A percentile compares a stretch with the other conserved stretches of the same genome.
Conservation (phyloP, 176 grass and related monocot species). For the Carex kokanica region DNA sequence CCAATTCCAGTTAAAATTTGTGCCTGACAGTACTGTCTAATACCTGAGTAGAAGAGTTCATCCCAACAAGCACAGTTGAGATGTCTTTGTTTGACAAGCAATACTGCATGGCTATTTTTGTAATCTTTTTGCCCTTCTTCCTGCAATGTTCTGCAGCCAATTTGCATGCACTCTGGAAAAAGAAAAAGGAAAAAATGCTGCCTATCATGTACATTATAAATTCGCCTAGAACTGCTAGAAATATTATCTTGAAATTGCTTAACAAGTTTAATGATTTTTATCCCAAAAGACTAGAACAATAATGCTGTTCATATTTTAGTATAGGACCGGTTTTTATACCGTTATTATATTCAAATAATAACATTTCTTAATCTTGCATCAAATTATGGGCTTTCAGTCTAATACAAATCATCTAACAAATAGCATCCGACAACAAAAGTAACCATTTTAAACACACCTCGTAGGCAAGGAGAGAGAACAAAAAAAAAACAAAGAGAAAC, state of each 20-base stretch:
- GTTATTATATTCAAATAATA: neutral
- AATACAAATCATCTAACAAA: neutral
- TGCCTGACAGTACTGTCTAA: neutral
- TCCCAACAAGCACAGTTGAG: conserved; percentile 80
- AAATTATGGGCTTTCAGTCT: neutral
- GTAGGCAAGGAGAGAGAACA: neutral
- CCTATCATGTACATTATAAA: neutral
- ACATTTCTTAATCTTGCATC: neutral
- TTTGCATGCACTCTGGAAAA: conserved; percentile 68
- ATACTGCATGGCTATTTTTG: conserved; percentile 78
- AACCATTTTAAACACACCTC: neutral
- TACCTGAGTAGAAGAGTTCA: conserved; percentile 85
- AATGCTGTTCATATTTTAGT: neutral
- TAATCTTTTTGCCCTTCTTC: conserved; percentile 58
- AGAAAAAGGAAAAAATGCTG: neutral
- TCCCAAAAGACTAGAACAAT: too few species aligned
- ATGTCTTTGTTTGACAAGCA: conserved; percentile 85
- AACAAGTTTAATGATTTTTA: neutral
- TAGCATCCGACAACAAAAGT: neutral
- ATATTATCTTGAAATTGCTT: neutral
- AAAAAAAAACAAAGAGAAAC: neutral
- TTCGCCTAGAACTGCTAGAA: neutral
- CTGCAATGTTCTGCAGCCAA: conserved; percentile 62
- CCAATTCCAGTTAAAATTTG: neutral
- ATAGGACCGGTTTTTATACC: neutral